Conservation (phyloP, 2,329 filamentous ascomycete genomes). For the Epichloe typhina region DNA sequence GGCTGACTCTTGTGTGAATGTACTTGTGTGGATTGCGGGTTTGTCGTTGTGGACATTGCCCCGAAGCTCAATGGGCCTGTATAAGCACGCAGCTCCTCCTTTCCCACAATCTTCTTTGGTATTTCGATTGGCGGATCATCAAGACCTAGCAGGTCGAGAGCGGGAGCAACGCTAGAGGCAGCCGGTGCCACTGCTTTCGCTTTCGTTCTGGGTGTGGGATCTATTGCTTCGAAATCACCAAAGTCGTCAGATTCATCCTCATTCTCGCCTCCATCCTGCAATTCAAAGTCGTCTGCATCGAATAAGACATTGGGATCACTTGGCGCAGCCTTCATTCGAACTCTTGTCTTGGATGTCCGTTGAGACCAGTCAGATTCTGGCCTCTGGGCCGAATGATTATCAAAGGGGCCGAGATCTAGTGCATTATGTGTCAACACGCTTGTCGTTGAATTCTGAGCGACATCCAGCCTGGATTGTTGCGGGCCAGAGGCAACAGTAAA, state of each 20-base stretch:
- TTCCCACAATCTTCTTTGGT: background rate
- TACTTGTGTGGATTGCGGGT: conserved; percentile 36
- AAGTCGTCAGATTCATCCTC: conserved; percentile 39
- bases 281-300: conserved; percentile 46
- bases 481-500: background rate
- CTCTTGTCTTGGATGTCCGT: conserved; percentile 9
- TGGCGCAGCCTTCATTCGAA: conserved; percentile 13
- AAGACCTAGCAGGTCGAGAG: conserved; percentile 29
- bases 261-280: conserved; percentile 25
- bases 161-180: background rate
- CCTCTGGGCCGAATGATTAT: conserved; percentile 7
- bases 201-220: conserved; percentile 4
- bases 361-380: conserved; percentile 3
- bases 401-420: background rate
- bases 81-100: background rate
- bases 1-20: conserved; percentile 41
- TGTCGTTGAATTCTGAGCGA: background rate
- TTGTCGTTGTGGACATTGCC: conserved; percentile 18
- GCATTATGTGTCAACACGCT: background rate
- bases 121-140: conserved; percentile 16
- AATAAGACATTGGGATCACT: conserved; percentile 47
- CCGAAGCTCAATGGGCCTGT: conserved; percentile 16
- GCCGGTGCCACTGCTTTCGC: background rate
- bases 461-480: background rate
- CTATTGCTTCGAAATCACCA: conserved; percentile 45